Percentiles rank a stretch among this genome's conserved stretches.
phyloP scores from a whole-genome alignment of 495 filamentous ascomycete species.

The Tuber brumale region DNA sequence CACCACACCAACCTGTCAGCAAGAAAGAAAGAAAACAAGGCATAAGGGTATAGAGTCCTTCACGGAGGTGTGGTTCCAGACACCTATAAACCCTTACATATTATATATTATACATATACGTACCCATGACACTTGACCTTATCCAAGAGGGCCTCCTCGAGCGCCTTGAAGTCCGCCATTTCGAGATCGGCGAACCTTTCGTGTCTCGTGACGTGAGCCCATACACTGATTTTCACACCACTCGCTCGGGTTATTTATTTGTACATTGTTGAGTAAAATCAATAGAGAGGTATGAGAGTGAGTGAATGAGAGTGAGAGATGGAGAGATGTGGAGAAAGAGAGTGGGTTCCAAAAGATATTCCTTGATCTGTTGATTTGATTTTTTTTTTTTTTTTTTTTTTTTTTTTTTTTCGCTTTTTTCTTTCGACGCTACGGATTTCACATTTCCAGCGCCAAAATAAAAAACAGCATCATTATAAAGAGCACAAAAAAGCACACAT shows the following conservation, averaged over 20 bases:
- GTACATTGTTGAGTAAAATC: not conserved
- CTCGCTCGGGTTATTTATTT: constrained; percentile 17
- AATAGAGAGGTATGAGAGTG: not conserved
- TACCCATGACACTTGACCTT: constrained; percentile 94
- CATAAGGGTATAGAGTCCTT: not conserved
- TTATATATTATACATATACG: constrained; percentile 42
- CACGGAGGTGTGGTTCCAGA: constrained; percentile 10
- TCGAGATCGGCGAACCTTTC: constrained; percentile 59
- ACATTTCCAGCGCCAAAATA: not conserved
- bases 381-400: not conserved
- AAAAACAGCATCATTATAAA: no score
- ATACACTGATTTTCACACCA: constrained; percentile 48
- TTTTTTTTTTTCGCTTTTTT: not conserved
- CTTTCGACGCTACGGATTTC: not conserved
- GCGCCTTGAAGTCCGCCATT: constrained; percentile 60
- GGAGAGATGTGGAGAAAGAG: not conserved
- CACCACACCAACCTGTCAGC: not conserved
- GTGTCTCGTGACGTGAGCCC: constrained; percentile 71
- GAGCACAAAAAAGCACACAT: not conserved
- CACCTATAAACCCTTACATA: not conserved
- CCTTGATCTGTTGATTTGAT: not conserved
- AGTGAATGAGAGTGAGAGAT: not conserved
- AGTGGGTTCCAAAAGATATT: constrained; percentile 11
- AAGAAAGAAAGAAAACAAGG: not conserved
- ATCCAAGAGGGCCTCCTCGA: constrained; percentile 64